Percentiles rank a stretch among this genome's conserved stretches.
phyloP scores from a whole-genome alignment of 108 stramenopile genomes.

The Skeletonema menzelii region DNA sequence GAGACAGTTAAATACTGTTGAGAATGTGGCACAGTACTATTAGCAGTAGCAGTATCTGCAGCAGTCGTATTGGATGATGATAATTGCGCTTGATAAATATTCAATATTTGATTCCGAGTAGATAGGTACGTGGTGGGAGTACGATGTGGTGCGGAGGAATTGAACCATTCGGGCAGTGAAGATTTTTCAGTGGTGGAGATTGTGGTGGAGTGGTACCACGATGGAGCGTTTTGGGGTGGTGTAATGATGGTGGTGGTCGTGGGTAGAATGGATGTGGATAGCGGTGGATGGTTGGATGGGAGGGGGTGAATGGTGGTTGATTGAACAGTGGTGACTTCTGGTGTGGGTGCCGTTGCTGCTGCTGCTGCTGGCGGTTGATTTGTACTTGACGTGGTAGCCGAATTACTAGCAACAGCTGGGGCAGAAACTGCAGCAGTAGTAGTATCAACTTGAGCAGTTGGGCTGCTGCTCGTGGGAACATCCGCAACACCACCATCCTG shows the following conservation, averaged over 20 bases:
- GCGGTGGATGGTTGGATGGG: constrained; percentile 20
- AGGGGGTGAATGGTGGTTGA: constrained; percentile 10
- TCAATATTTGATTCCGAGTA: constrained; percentile 60
- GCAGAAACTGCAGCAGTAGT: not conserved
- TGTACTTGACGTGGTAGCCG: not conserved
- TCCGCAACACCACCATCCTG: constrained; percentile 2
- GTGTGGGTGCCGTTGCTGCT: not conserved
- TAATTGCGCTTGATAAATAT: constrained; percentile 7
- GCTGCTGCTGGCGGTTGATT: not conserved
- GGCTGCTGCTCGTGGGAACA: not conserved
- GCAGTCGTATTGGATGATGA: not conserved
- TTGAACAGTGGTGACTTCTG: constrained; percentile 3
- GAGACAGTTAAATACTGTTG: constrained; percentile 70
- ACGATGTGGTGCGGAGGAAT: constrained; percentile 73
- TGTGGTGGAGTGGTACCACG: constrained; percentile 68
- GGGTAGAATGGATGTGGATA: constrained; percentile 45
- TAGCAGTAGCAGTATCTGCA: not conserved
- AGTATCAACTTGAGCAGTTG: not conserved
- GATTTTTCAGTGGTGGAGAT: constrained; percentile 71
- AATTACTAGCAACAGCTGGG: not conserved
- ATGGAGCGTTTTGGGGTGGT: constrained; percentile 49
- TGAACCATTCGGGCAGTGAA: constrained; percentile 86
- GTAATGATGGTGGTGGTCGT: constrained; percentile 43
- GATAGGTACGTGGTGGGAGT: constrained; percentile 62
- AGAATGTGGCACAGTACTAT: not conserved